These are phyloP conservation scores for Curvularia spicifera DNA, from an alignment of 2,329 filamentous ascomycete genomes.

Conservation along the genomic window DNA sequence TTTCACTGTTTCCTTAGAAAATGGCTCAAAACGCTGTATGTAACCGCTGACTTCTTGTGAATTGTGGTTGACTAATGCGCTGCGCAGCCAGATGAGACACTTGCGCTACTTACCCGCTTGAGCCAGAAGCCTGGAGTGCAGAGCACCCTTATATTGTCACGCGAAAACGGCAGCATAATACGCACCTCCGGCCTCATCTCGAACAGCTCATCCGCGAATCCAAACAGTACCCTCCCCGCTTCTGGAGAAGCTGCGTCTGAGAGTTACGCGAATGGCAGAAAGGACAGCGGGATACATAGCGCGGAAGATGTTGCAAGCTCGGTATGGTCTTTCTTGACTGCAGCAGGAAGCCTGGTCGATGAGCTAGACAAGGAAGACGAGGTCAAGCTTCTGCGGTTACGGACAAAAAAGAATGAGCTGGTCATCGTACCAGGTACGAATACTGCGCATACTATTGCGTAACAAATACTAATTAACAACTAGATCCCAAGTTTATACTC, in stretches of 20 bases:
- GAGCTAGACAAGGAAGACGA: slow-evolving; percentile 80
- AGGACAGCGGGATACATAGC: slow-evolving; percentile 60
- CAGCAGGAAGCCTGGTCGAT: slow-evolving; percentile 71
- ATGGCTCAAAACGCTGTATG: slow-evolving; percentile 44
- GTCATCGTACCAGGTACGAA: slow-evolving; percentile 73
- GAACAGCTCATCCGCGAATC: slow-evolving; percentile 60
- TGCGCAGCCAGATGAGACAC: slow-evolving; percentile 61
- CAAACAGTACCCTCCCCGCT: slow-evolving; percentile 48
- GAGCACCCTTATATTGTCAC: slow-evolving; percentile 76
- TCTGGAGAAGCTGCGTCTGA: slow-evolving; percentile 42
- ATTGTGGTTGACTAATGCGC: slow-evolving; percentile 3
- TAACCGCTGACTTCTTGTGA: background rate
- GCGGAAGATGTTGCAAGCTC: slow-evolving; percentile 76
- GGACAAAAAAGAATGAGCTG: slow-evolving; percentile 85
- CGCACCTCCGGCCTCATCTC: slow-evolving; percentile 75
- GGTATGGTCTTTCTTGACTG: slow-evolving; percentile 77
- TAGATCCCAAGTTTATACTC: slow-evolving; percentile 76
- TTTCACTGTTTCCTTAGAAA: slow-evolving; percentile 1
- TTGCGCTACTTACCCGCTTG: slow-evolving; percentile 70
- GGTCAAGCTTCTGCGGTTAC: slow-evolving; percentile 73
- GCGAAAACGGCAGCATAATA: slow-evolving; percentile 73
- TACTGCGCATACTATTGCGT: background rate
- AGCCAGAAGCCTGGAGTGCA: slow-evolving; percentile 80
- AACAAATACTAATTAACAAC: slow-evolving; percentile 21
- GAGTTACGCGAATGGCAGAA: slow-evolving; percentile 42